Percentiles rank a stretch among this genome's conserved stretches.
These are phyloP conservation scores for Tulasnella sp. DNA, from an alignment of 768 basidiomycete species.

Conservation along the genomic window DNA sequence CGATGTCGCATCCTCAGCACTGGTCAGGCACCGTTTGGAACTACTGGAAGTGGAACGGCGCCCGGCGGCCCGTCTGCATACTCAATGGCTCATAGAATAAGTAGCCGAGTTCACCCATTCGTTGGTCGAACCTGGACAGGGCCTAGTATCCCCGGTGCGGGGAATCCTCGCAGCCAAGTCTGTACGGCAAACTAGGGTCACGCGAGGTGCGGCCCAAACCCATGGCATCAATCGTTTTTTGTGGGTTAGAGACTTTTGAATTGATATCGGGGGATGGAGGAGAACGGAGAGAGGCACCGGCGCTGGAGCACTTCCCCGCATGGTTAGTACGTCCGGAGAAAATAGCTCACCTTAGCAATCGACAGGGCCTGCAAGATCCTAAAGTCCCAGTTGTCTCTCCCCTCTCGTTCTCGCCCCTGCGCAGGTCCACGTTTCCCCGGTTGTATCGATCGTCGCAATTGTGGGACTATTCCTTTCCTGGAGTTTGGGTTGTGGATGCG, in stretches of 20 bases:
- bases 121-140: not conserved
- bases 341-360: not conserved
- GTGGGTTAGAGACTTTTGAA: not conserved
- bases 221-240: not conserved
- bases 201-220: not conserved
- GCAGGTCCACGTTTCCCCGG: constrained; percentile 12
- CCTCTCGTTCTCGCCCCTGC: not conserved
- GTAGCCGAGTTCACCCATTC: constrained; percentile 1
- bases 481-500: constrained; percentile 6
- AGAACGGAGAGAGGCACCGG: constrained; percentile 7
- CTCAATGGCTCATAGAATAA: not conserved
- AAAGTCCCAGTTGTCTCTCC: constrained; percentile 4
- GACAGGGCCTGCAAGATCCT: not conserved
- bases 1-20: constrained; percentile 1
- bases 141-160: not conserved
- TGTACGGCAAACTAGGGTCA: not conserved
- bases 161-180: constrained; percentile 2
- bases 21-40: not conserved
- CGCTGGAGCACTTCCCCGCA: not conserved
- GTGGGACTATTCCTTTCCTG: not conserved
- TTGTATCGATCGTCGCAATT: not conserved
- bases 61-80: not conserved
- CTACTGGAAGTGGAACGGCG: not conserved
- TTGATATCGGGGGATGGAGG: not conserved
- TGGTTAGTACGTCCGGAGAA: constrained; percentile 7